Percentiles rank a stretch among this genome's conserved stretches.
Conservation (phyloP, 192 early-diverging fungal genomes). For the Coemansia sp. region DNA sequence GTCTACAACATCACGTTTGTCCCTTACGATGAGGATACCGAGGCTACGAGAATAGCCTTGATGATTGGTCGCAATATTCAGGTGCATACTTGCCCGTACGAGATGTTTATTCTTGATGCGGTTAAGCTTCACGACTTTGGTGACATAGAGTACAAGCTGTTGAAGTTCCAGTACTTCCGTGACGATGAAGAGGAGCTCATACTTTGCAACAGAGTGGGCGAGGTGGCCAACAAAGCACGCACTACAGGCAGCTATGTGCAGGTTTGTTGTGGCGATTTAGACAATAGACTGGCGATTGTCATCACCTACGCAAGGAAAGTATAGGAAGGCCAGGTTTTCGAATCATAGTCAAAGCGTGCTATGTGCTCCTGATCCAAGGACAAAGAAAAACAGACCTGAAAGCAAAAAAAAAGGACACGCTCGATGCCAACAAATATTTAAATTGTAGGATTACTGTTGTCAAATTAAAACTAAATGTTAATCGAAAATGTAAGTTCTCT, state of each 20-base stretch:
- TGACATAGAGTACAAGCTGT: neutral
- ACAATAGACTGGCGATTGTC: neutral
- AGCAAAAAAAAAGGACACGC: too few species aligned
- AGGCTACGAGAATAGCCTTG: neutral
- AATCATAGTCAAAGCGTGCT: too few species aligned
- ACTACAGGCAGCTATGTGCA: neutral
- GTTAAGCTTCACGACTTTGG: neutral
- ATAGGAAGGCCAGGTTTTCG: too few species aligned
- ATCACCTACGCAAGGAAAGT: neutral
- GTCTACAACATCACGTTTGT: neutral
- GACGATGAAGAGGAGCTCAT: neutral
- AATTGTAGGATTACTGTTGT: too few species aligned
- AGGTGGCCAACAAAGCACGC: neutral
- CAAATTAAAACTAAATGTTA: neutral
- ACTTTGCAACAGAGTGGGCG: neutral
- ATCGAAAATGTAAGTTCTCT: neutral
- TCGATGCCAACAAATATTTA: too few species aligned
- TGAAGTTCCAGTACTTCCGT: neutral
- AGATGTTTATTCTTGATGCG: neutral
- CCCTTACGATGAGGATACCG: neutral
- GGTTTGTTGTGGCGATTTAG: neutral
- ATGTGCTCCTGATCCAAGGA: too few species aligned
- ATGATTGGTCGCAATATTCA: neutral
- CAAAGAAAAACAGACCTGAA: too few species aligned
- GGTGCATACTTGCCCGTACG: neutral